Evolutionary conservation across 108 stramenopile genomes (phyloP).

Genomic region (Skeletonema tropicum): DNA sequence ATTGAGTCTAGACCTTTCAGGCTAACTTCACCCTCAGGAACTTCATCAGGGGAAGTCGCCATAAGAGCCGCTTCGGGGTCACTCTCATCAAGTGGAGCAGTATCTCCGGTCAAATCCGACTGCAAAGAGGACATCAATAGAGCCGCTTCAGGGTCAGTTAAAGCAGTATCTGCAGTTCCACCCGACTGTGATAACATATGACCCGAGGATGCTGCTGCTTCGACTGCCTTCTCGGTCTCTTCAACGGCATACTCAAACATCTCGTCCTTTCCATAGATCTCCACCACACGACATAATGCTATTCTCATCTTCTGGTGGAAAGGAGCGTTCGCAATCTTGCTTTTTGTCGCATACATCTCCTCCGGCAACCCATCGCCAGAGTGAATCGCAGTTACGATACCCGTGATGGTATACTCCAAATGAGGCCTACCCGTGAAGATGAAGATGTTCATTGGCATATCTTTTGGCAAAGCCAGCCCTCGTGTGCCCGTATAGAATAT

Average conservation of each 20-base stretch:
- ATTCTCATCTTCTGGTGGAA: background rate
- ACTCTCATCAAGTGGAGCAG: too few relatives aligned
- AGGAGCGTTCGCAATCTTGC: background rate
- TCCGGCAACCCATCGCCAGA: background rate
- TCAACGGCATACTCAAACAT: background rate
- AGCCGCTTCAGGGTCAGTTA: too few relatives aligned
- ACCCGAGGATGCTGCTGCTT: too few relatives aligned
- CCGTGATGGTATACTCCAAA: background rate
- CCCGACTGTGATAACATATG: too few relatives aligned
- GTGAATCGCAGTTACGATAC: background rate
- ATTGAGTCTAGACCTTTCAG: too few relatives aligned
- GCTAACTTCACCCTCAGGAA: too few relatives aligned
- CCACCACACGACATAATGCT: background rate
- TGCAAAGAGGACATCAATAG: too few relatives aligned
- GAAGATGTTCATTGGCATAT: background rate
- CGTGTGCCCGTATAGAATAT: slow-evolving; percentile 21
- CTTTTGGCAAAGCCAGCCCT: slow-evolving; percentile 7
- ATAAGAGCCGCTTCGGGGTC: too few relatives aligned
- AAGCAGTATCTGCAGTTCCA: too few relatives aligned
- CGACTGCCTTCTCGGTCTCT: background rate
- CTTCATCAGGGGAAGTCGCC: too few relatives aligned
- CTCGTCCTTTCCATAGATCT: background rate
- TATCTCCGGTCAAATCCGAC: too few relatives aligned
- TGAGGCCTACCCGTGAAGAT: background rate
- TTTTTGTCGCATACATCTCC: background rate